Evolutionary conservation across 192 early-diverging fungal species (phyloP).

Genomic region (Coemansia sp.): DNA sequence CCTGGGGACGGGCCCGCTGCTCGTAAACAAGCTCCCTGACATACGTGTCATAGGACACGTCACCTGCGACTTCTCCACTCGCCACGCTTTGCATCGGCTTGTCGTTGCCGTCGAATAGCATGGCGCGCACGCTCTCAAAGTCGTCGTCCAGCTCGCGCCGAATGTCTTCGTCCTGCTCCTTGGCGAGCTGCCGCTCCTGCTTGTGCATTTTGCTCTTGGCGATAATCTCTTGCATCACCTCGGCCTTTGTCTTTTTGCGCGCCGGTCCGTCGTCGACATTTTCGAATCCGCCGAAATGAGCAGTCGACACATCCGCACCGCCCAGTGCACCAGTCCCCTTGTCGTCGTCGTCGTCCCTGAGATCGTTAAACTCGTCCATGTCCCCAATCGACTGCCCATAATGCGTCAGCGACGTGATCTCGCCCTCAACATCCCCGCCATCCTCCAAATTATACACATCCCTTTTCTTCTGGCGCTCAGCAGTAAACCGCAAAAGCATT

Average conservation of each 20-base stretch:
- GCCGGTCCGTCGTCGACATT: slow-evolving; percentile 27
- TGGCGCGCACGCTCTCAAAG: slow-evolving; percentile 73
- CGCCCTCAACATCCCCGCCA: slow-evolving; percentile 56
- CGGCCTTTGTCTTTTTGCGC: slow-evolving; percentile 80
- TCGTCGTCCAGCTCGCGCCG: slow-evolving; percentile 86
- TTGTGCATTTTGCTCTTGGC: slow-evolving; percentile 96
- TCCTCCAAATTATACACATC: slow-evolving; percentile 83
- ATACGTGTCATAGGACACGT: slow-evolving; percentile 78
- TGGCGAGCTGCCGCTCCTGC: slow-evolving; percentile 82
- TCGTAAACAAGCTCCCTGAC: slow-evolving; percentile 83
- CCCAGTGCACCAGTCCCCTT: slow-evolving; percentile 61
- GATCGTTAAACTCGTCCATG: slow-evolving; percentile 80
- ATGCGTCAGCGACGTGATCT: slow-evolving; percentile 79
- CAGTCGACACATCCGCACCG: slow-evolving; percentile 61
- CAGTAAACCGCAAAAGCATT: slow-evolving; percentile 91
- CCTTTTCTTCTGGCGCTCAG: slow-evolving; percentile 65
- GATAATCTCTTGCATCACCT: slow-evolving; percentile 97
- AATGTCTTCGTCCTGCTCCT: slow-evolving; percentile 81
- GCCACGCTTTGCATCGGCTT: slow-evolving; percentile 35
- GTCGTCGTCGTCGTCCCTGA: slow-evolving; percentile 58
- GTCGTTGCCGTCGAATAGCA: slow-evolving; percentile 57
- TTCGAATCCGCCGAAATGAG: slow-evolving; percentile 92
- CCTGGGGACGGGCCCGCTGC: slow-evolving; percentile 78
- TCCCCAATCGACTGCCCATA: slow-evolving; percentile 85
- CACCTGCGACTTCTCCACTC: slow-evolving; percentile 28